Evolutionary conservation across 1,284 basidiomycete species (phyloP).

Genomic region (Sutorius eximius): DNA sequence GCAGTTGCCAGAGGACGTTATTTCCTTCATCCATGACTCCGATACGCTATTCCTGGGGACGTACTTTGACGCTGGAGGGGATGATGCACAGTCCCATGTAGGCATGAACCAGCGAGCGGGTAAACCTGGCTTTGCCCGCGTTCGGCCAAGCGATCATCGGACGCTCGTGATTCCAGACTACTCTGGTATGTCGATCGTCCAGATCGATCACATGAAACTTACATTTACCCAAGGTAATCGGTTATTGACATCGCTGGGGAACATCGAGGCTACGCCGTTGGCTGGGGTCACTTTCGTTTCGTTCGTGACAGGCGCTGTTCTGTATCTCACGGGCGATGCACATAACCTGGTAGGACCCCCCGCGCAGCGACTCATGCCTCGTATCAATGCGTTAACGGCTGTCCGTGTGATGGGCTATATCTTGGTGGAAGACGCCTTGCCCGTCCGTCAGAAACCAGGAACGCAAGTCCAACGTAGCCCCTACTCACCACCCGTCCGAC

Average conservation of each 20-base stretch:
- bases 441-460: slow-evolving; percentile 45
- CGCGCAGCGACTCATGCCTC: slow-evolving; percentile 55
- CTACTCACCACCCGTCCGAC: slow-evolving; percentile 59
- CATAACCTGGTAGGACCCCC: slow-evolving; percentile 48
- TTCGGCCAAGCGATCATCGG: slow-evolving; percentile 51
- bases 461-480: slow-evolving; percentile 43
- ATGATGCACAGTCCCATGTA: slow-evolving; percentile 47
- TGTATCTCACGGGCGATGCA: slow-evolving; percentile 63
- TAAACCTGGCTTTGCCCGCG: slow-evolving; percentile 57
- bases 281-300: slow-evolving; percentile 58
- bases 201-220: not conserved
- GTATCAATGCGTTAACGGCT: slow-evolving; percentile 51
- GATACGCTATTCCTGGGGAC: slow-evolving; percentile 62
- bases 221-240: slow-evolving; percentile 51
- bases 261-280: slow-evolving; percentile 55
- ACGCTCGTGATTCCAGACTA: slow-evolving; percentile 63
- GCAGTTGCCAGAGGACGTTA: slow-evolving; percentile 49
- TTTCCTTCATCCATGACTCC: slow-evolving; percentile 46
- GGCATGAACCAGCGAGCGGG: slow-evolving; percentile 68
- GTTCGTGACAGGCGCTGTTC: slow-evolving; percentile 54
- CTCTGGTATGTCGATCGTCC: slow-evolving; percentile 44
- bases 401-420: slow-evolving; percentile 52
- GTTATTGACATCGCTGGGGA: slow-evolving; percentile 60
- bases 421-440: slow-evolving; percentile 55
- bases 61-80: slow-evolving; percentile 43